phyloP scores from a whole-genome alignment of 129 eudicot species.

The Heracleum sosnowskyi region DNA sequence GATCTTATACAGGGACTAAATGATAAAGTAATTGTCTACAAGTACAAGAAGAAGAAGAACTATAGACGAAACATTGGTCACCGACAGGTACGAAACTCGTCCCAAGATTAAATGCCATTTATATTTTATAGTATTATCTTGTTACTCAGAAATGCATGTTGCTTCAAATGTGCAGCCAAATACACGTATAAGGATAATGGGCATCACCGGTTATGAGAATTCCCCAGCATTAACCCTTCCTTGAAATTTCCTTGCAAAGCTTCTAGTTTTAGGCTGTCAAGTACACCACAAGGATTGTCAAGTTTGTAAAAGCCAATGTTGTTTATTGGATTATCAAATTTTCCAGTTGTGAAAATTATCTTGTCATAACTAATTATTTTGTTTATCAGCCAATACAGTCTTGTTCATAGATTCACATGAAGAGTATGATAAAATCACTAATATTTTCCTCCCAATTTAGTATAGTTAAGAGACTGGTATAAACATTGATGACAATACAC shows the following conservation, averaged over 20 bases:
- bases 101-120: not conserved
- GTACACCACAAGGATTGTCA: not conserved
- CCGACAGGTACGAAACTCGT: slow-evolving; percentile 57
- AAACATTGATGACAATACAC: too few species aligned
- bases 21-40: slow-evolving; percentile 76
- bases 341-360: not conserved
- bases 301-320: not conserved
- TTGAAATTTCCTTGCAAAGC: not conserved
- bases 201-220: slow-evolving; percentile 80
- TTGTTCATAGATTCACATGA: not conserved
- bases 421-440: not conserved
- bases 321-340: not conserved
- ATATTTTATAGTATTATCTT: not conserved
- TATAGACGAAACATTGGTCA: slow-evolving; percentile 87
- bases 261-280: not conserved
- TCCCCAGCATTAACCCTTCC: slow-evolving; percentile 54
- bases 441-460: too few species aligned
- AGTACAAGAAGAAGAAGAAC: slow-evolving; percentile 88
- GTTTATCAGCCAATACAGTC: not conserved
- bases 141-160: not conserved
- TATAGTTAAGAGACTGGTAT: too few species aligned
- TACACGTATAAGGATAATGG: slow-evolving; percentile 73
- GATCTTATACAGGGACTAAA: slow-evolving; percentile 46
- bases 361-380: not conserved
- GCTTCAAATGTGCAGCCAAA: slow-evolving; percentile 56